phyloP scores from a whole-genome alignment of 108 stramenopile species.

The Conticribra weissflogii region DNA sequence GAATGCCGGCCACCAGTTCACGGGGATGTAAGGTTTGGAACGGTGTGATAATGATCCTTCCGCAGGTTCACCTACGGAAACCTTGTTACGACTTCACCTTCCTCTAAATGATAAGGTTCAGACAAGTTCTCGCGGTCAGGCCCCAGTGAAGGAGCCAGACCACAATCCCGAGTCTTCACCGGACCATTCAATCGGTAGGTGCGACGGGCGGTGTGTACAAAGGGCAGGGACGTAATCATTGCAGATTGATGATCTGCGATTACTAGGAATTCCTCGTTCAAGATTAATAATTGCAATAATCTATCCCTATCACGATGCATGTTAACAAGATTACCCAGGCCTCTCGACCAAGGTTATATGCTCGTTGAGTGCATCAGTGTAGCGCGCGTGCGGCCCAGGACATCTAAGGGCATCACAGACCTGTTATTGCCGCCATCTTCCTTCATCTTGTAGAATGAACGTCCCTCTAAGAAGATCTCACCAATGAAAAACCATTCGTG shows the following conservation, averaged over 20 bases:
- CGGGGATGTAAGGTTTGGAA: slow-evolving; percentile 64
- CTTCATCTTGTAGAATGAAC: slow-evolving; percentile 90
- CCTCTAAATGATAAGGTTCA: slow-evolving; percentile 95
- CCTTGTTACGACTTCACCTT: slow-evolving; percentile 99
- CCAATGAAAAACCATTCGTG: slow-evolving; percentile 77
- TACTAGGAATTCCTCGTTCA: slow-evolving; percentile 99
- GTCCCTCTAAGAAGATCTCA: slow-evolving; percentile 95
- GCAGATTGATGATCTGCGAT: slow-evolving; percentile 98
- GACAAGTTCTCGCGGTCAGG: slow-evolving; percentile 75
- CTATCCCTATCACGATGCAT: slow-evolving; percentile 99
- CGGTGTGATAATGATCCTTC: slow-evolving; percentile 97
- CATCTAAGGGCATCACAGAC: slow-evolving; percentile 99
- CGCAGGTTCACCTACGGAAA: slow-evolving; percentile 99
- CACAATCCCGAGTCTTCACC: slow-evolving; percentile 96
- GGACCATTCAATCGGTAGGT: slow-evolving; percentile 99
- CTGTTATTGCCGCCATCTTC: slow-evolving; percentile 98
- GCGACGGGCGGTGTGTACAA: slow-evolving; percentile 99
- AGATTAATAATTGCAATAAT: slow-evolving; percentile 99
- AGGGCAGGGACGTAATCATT: slow-evolving; percentile 97
- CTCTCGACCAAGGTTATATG: slow-evolving; percentile 91
- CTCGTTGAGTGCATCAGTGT: slow-evolving; percentile 97
- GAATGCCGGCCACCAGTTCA: slow-evolving; percentile 22
- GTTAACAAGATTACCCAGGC: slow-evolving; percentile 97
- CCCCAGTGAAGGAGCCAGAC: slow-evolving; percentile 72
- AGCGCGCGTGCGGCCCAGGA: slow-evolving; percentile 98